phyloP scores from a whole-genome alignment of 768 basidiomycete genomes.

The Auricularia cornea region DNA sequence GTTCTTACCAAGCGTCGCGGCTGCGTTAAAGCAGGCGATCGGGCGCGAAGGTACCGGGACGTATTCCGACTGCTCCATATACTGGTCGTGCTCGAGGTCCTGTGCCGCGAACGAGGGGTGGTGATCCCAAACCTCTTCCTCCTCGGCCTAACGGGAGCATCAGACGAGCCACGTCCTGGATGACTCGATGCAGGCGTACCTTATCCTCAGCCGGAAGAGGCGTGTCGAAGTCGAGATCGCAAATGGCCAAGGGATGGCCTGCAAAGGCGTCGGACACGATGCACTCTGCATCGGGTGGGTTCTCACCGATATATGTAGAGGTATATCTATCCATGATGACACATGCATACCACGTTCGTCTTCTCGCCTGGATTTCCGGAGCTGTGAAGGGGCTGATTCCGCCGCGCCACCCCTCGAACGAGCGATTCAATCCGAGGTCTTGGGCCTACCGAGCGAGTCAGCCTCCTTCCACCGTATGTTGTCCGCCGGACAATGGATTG shows the following conservation, averaged over 20 bases:
- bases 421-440: constrained; percentile 75
- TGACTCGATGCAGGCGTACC: constrained; percentile 12
- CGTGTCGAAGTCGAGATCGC: constrained; percentile 63
- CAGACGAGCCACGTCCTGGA: no score
- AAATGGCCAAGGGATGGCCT: constrained; percentile 63
- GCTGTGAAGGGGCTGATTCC: constrained; percentile 48
- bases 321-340: constrained; percentile 64
- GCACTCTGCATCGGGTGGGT: no score
- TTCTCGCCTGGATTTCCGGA: constrained; percentile 59
- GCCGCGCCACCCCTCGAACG: constrained; percentile 61
- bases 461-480: not conserved
- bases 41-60: constrained; percentile 38
- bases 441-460: constrained; percentile 38
- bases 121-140: constrained; percentile 48
- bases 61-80: constrained; percentile 17
- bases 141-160: constrained; percentile 29
- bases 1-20: constrained; percentile 49
- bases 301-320: constrained; percentile 63
- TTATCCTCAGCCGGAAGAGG: constrained; percentile 52
- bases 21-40: constrained; percentile 49
- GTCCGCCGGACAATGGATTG: not conserved
- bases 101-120: constrained; percentile 27
- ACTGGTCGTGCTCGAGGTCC: constrained; percentile 22
- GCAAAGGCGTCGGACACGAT: not conserved
- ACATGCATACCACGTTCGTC: constrained; percentile 72